phyloP scores from a whole-genome alignment of 192 early-diverging fungal species.

The Spizellomyces sp. region DNA sequence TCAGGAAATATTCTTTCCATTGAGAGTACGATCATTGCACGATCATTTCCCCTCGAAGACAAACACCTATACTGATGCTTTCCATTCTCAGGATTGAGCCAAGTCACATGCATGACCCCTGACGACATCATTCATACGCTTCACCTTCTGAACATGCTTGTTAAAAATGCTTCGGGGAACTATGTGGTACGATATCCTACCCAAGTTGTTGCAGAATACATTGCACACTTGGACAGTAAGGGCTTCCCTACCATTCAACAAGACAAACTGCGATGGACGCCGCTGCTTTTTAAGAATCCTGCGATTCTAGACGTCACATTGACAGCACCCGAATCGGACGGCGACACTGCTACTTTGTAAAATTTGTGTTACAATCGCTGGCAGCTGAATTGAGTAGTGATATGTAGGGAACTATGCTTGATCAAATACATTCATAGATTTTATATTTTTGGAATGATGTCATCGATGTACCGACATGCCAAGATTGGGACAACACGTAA shows the following conservation, averaged over 20 bases:
- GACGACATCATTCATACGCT: conserved; percentile 51
- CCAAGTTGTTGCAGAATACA: conserved; percentile 22
- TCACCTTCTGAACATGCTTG: conserved; percentile 42
- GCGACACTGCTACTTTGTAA: background rate
- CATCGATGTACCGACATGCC: too few relatives aligned
- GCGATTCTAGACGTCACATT: background rate
- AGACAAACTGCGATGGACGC: conserved; percentile 36
- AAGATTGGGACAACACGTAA: conserved; percentile 3
- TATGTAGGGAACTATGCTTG: too few relatives aligned
- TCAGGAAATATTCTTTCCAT: background rate
- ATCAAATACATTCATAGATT: too few relatives aligned
- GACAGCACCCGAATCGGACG: background rate
- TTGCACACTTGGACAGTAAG: conserved; percentile 16
- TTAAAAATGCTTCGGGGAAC: conserved; percentile 42
- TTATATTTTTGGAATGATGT: too few relatives aligned
- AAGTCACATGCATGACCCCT: conserved; percentile 46
- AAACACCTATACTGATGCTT: background rate
- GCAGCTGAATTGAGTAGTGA: too few relatives aligned
- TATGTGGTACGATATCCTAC: conserved; percentile 43
- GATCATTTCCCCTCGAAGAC: background rate
- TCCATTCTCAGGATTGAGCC: conserved; percentile 28
- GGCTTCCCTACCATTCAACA: conserved; percentile 30
- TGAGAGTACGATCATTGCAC: background rate
- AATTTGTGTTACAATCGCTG: too few relatives aligned
- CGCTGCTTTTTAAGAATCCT: conserved; percentile 36